Evolutionary conservation across 495 filamentous ascomycete genomes (phyloP).

Genomic region (Daldinia loculata): DNA sequence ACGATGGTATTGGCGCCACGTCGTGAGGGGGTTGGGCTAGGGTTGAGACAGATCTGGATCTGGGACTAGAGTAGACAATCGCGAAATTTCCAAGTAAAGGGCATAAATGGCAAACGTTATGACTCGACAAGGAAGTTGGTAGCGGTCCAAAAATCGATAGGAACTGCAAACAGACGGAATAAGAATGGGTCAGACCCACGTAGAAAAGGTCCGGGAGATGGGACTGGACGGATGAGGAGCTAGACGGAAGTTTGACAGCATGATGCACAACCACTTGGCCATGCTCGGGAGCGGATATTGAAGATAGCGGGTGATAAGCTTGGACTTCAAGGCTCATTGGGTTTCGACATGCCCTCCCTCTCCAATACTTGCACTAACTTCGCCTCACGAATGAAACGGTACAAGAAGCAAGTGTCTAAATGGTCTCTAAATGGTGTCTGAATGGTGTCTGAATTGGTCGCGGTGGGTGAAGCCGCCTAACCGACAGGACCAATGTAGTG

Average conservation of each 20-base stretch:
- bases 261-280: constrained; percentile 42
- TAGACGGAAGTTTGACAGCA: constrained; percentile 35
- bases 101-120: constrained; percentile 47
- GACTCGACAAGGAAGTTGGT: constrained; percentile 45
- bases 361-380: constrained; percentile 20
- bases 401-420: constrained; percentile 15
- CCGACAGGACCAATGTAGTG: constrained; percentile 35
- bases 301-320: constrained; percentile 9
- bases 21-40: constrained; percentile 55
- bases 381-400: constrained; percentile 32
- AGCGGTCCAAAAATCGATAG: constrained; percentile 41
- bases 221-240: constrained; percentile 3
- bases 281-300: constrained; percentile 7
- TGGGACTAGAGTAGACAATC: constrained; percentile 42
- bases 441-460: constrained; percentile 39
- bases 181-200: constrained; percentile 39
- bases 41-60: constrained; percentile 42
- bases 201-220: constrained; percentile 18
- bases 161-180: constrained; percentile 30
- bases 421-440: not conserved
- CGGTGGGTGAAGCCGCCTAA: constrained; percentile 37
- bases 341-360: constrained; percentile 22
- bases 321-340: constrained; percentile 19
- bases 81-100: constrained; percentile 39
- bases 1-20: constrained; percentile 60